Conservation (phyloP, 2,329 filamentous ascomycete species). For the Remersonia thermophila region DNA sequence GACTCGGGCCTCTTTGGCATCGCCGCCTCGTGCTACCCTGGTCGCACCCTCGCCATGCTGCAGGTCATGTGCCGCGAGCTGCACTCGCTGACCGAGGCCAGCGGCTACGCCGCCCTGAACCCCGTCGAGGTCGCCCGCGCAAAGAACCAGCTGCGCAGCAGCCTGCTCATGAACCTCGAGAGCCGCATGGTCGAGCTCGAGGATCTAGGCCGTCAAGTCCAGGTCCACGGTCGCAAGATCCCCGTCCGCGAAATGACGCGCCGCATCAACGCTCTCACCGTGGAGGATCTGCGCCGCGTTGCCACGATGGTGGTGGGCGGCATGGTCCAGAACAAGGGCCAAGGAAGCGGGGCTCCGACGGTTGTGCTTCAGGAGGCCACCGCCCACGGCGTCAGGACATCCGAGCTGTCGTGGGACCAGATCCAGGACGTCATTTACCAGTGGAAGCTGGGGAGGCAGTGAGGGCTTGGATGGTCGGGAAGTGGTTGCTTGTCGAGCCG, state of each 20-base stretch:
- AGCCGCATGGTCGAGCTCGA: constrained; percentile 95
- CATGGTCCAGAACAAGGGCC: constrained; percentile 58
- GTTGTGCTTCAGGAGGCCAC: constrained; percentile 91
- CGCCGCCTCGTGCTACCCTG: constrained; percentile 70
- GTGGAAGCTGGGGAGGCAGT: constrained; percentile 65
- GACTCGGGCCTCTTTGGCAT: constrained; percentile 95
- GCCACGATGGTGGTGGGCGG: constrained; percentile 70
- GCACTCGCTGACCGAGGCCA: constrained; percentile 61
- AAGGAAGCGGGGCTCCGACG: constrained; percentile 77
- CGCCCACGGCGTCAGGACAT: constrained; percentile 57
- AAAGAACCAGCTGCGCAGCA: constrained; percentile 90
- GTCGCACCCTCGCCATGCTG: constrained; percentile 69
- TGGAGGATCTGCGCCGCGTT: constrained; percentile 70
- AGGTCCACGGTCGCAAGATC: constrained; percentile 89
- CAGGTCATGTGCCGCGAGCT: constrained; percentile 93
- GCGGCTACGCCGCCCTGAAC: constrained; percentile 60
- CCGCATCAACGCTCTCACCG: constrained; percentile 70
- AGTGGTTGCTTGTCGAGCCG: too few relatives aligned
- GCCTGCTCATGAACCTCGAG: constrained; percentile 93
- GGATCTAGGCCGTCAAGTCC: constrained; percentile 86
- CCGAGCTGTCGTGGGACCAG: constrained; percentile 68
- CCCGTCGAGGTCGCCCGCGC: constrained; percentile 73
- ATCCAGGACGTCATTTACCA: constrained; percentile 75
- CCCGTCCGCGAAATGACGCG: constrained; percentile 87
- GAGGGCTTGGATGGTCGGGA: constrained; percentile 1